Evolutionary conservation across 140 eudicot genomes (phyloP).

Genomic region (Cichorium intybus): DNA sequence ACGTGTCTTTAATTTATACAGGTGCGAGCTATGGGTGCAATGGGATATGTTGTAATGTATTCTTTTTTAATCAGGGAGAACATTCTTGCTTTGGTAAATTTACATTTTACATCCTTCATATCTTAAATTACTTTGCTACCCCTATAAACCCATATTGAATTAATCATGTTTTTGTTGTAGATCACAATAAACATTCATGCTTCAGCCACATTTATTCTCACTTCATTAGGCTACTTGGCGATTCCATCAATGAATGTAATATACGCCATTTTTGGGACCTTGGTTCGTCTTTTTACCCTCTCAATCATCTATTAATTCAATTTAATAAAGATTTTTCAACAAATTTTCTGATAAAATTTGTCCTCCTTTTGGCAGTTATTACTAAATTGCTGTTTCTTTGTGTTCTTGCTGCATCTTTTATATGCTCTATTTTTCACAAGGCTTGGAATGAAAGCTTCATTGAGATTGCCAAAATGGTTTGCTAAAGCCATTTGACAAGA

Average conservation of each 20-base stretch:
- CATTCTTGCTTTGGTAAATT: conserved; percentile 80
- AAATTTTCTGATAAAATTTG: background rate
- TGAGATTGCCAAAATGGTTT: conserved; percentile 74
- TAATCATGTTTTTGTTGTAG: conserved; percentile 36
- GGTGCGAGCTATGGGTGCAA: conserved; percentile 88
- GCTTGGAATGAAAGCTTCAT: conserved; percentile 80
- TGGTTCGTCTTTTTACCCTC: conserved; percentile 50
- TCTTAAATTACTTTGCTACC: background rate
- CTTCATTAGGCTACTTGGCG: conserved; percentile 56
- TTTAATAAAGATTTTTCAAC: background rate
- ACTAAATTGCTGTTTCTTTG: conserved; percentile 74
- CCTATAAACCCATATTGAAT: background rate
- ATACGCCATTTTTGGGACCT: conserved; percentile 73
- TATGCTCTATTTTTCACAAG: conserved; percentile 81
- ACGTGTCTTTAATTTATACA: conserved; percentile 27
- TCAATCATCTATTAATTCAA: background rate
- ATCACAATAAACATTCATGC: conserved; percentile 93
- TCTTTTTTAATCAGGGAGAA: conserved; percentile 91
- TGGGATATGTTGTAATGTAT: conserved; percentile 70
- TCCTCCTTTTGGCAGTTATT: conserved; percentile 55
- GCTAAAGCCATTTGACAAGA: conserved; percentile 54
- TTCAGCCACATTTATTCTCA: conserved; percentile 56
- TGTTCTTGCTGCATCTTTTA: conserved; percentile 77
- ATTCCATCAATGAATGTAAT: conserved; percentile 82
- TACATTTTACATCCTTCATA: background rate